Conservation (phyloP, 2,329 filamentous ascomycete genomes). For the Truncatella angustata region DNA sequence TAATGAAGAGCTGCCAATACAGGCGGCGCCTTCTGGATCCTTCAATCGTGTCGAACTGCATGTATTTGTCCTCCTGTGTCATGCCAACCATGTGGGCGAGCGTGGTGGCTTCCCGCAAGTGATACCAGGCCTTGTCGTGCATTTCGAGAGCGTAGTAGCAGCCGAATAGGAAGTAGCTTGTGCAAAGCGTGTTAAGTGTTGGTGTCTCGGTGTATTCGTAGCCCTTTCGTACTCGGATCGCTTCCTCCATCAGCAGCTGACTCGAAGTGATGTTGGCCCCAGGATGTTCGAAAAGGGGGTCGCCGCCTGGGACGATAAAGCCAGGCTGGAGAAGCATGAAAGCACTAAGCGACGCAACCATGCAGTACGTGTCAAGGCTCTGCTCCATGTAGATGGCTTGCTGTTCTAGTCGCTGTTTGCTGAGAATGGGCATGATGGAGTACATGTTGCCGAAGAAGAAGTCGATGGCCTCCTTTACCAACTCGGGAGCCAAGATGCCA, state of each 20-base stretch:
- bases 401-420: slow-evolving; percentile 56
- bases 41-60: slow-evolving; percentile 57
- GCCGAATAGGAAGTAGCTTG: slow-evolving; percentile 77
- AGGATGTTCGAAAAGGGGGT: slow-evolving; percentile 56
- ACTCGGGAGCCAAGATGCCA: slow-evolving; percentile 58
- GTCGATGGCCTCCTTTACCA: slow-evolving; percentile 64
- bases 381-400: slow-evolving; percentile 61
- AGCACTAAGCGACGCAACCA: slow-evolving; percentile 62
- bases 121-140: slow-evolving; percentile 77
- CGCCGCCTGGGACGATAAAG: slow-evolving; percentile 57
- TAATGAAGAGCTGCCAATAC: slow-evolving; percentile 72
- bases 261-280: slow-evolving; percentile 63
- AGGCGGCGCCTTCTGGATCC: slow-evolving; percentile 63
- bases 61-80: slow-evolving; percentile 63
- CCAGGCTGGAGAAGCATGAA: slow-evolving; percentile 70
- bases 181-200: slow-evolving; percentile 59
- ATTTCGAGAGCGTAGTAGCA: slow-evolving; percentile 69
- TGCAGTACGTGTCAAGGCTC: slow-evolving; percentile 61
- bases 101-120: slow-evolving; percentile 74
- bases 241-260: slow-evolving; percentile 66
- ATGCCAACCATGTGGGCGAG: slow-evolving; percentile 61
- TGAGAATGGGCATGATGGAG: slow-evolving; percentile 60
- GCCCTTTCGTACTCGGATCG: slow-evolving; percentile 61
- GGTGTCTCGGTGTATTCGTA: slow-evolving; percentile 59
- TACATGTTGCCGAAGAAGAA: slow-evolving; percentile 71